phyloP scores from a whole-genome alignment of 2,329 filamentous ascomycete genomes.

The Raffaelea ambrosiae region DNA sequence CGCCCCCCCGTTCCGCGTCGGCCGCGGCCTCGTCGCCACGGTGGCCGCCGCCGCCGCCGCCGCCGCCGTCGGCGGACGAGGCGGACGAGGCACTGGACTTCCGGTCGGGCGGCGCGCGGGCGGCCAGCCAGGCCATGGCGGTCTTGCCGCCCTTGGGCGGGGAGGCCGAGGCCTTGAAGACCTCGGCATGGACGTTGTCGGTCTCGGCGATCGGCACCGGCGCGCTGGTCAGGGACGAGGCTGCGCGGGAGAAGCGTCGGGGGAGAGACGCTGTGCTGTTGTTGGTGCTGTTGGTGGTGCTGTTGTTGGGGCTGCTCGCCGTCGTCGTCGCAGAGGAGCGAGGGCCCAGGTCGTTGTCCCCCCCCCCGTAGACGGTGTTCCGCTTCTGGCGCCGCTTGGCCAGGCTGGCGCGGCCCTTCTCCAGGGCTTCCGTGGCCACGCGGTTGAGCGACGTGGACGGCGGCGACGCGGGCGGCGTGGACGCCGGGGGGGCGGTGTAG shows the following conservation, averaged over 20 bases:
- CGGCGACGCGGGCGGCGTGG: conserved; percentile 21
- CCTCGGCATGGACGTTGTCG: conserved; percentile 58
- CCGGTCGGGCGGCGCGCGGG: conserved; percentile 38
- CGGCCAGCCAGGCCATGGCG: conserved; percentile 61
- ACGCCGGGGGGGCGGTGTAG: conserved; percentile 34
- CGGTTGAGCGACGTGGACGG: conserved; percentile 40
- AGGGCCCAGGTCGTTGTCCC: too few species aligned
- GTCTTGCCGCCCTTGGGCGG: conserved; percentile 45
- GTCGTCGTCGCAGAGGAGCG: too few species aligned
- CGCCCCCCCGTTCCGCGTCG: background rate
- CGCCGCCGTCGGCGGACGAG: conserved; percentile 2
- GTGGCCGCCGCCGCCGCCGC: background rate
- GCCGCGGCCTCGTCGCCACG: background rate
- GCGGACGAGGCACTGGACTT: conserved; percentile 23
- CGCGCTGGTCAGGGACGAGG: conserved; percentile 49
- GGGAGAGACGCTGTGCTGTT: conserved; percentile 16
- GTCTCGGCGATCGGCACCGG: conserved; percentile 59
- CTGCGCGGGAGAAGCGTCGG: conserved; percentile 49
- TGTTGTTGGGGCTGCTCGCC: background rate
- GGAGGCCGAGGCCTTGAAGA: conserved; percentile 47
- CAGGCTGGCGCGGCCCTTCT: background rate
- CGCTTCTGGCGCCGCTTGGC: background rate
- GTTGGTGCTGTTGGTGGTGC: conserved; percentile 25
- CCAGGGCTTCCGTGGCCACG: background rate
- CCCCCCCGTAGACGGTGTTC: too few species aligned